Evolutionary conservation across 345 rosid genomes (phyloP).

Genomic region (Eucalyptus paniculata): DNA sequence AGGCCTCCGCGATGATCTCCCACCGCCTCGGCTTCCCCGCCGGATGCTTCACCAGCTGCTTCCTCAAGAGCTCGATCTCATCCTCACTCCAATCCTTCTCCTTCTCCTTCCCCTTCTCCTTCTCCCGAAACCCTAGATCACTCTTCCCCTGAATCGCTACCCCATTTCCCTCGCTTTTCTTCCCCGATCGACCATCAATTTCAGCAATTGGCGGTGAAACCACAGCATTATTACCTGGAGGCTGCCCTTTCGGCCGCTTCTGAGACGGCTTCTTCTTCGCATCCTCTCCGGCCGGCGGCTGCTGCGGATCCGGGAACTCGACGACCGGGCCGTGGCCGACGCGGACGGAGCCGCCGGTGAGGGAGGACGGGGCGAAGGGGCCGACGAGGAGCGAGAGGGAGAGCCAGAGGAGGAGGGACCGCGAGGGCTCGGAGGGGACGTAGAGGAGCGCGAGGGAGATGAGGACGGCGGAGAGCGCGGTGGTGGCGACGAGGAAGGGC

Average conservation of each 20-base stretch:
- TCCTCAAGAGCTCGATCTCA: constrained; percentile 64
- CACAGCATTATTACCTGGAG: constrained; percentile 6
- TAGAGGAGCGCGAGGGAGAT: constrained; percentile 42
- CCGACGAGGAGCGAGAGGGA: constrained; percentile 53
- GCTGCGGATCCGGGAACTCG: constrained; percentile 21
- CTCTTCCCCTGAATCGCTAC: not conserved
- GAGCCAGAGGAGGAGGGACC: constrained; percentile 64
- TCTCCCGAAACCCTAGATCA: constrained; percentile 7
- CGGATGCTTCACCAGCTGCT: constrained; percentile 70
- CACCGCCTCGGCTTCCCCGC: constrained; percentile 79
- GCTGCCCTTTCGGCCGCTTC: constrained; percentile 34
- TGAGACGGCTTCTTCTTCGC: constrained; percentile 25
- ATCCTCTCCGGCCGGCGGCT: constrained; percentile 29
- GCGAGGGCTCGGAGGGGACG: constrained; percentile 51
- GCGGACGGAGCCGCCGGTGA: constrained; percentile 70
- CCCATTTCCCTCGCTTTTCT: not conserved
- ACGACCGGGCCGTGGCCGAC: constrained; percentile 74
- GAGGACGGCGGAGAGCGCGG: constrained; percentile 35
- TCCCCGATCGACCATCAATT: not conserved
- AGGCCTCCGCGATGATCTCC: constrained; percentile 69
- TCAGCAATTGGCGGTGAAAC: not conserved
- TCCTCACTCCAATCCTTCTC: constrained; percentile 55
- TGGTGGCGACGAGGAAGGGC: constrained; percentile 13
- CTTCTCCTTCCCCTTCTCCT: constrained; percentile 1
- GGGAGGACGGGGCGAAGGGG: constrained; percentile 56